phyloP scores from a whole-genome alignment of 257 asterid species.

The Orobanche coerulescens region DNA sequence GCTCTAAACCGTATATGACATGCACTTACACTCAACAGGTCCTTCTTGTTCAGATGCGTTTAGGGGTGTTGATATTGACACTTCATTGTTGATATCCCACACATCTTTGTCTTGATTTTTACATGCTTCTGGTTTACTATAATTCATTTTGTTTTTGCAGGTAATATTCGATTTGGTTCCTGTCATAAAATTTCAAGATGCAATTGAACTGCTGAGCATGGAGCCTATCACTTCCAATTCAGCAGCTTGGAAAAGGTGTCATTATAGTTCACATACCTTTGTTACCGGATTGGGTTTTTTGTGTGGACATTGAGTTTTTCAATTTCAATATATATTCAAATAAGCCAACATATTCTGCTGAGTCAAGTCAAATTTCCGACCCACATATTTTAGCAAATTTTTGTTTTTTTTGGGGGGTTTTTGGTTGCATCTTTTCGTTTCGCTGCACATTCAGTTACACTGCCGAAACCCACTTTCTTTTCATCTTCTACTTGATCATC shows the following conservation, averaged over 20 bases:
- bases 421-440: neutral
- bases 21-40: conserved; percentile 15
- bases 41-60: conserved; percentile 18
- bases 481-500: neutral
- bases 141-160: conserved; percentile 36
- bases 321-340: conserved; percentile 6
- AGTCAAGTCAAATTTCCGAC: conserved; percentile 20
- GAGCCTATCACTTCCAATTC: conserved; percentile 90
- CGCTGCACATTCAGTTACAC: neutral
- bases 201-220: conserved; percentile 87
- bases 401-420: conserved; percentile 14
- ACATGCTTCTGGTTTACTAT: conserved; percentile 13
- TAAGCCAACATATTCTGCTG: conserved; percentile 4
- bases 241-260: conserved; percentile 94
- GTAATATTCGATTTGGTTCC: conserved; percentile 94
- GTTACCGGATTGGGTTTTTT: conserved; percentile 5
- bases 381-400: neutral
- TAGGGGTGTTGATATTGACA: conserved; percentile 16
- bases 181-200: conserved; percentile 83
- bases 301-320: neutral
- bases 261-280: conserved; percentile 15
- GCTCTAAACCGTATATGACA: conserved; percentile 16
- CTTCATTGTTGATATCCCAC: conserved; percentile 14
- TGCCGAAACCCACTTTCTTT: neutral
- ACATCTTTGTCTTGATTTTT: conserved; percentile 14